A percentile compares a stretch with the other conserved stretches of the same genome.
Conservation (phyloP, 176 grass and related monocot species). For the Avena eriantha region DNA sequence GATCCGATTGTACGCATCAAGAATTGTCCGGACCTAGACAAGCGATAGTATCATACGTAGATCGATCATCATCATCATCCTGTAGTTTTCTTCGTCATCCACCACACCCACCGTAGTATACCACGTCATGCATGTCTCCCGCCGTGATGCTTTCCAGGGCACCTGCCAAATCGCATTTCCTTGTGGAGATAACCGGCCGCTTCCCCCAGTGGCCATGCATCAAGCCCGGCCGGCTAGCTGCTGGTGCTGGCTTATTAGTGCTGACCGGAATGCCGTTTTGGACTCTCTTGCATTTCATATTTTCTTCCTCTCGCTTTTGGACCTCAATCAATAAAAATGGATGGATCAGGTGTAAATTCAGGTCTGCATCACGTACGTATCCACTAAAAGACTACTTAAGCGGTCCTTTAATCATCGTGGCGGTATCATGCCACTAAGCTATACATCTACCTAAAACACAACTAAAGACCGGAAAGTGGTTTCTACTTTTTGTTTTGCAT, state of each 20-base stretch:
- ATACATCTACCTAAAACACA: neutral
- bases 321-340: neutral
- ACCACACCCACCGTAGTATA: too few relatives aligned
- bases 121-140: too few relatives aligned
- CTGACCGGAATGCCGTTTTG: constrained; percentile 1
- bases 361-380: neutral
- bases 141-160: too few relatives aligned
- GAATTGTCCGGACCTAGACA: too few relatives aligned
- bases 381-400: neutral
- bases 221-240: neutral
- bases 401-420: neutral
- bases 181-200: too few relatives aligned
- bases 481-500: constrained; percentile 8
- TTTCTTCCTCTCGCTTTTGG: neutral
- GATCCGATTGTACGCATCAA: too few relatives aligned
- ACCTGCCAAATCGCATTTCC: too few relatives aligned
- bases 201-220: neutral
- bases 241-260: constrained; percentile 35
- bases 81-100: too few relatives aligned
- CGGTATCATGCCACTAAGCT: constrained; percentile 14
- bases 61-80: too few relatives aligned
- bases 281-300: neutral
- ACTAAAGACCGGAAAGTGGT: neutral
- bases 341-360: constrained; percentile 32
- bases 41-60: too few relatives aligned